Conservation (phyloP, 140 eudicot species). For the Stevia rebaudiana region DNA sequence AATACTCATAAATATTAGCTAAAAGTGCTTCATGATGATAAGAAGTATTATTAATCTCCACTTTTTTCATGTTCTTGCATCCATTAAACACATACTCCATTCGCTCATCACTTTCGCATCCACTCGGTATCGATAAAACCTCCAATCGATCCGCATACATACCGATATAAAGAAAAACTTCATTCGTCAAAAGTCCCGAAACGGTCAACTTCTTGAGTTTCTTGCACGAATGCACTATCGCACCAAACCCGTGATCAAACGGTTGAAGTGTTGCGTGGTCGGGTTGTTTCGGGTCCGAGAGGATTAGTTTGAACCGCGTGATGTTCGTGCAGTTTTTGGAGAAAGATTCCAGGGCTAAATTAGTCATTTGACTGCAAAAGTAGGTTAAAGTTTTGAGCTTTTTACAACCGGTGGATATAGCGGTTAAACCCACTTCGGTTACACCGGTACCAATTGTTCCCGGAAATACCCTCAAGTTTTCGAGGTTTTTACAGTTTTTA, state of each 20-base stretch:
- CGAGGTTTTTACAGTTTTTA: slow-evolving; percentile 58
- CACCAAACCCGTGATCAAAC: slow-evolving; percentile 72
- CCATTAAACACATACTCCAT: slow-evolving; percentile 65
- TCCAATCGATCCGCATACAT: slow-evolving; percentile 69
- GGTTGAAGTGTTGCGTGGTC: slow-evolving; percentile 58
- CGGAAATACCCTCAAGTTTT: slow-evolving; percentile 65
- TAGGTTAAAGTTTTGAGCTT: slow-evolving; percentile 15
- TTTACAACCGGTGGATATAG: slow-evolving; percentile 21
- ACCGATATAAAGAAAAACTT: slow-evolving; percentile 66
- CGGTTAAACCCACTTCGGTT: slow-evolving; percentile 23
- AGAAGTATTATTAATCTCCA: slow-evolving; percentile 44
- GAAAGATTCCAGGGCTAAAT: slow-evolving; percentile 16
- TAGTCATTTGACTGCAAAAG: slow-evolving; percentile 28
- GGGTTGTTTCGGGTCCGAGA: slow-evolving; percentile 43
- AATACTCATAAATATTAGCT: slow-evolving; percentile 4
- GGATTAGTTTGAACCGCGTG: slow-evolving; percentile 48
- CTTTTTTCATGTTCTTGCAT: slow-evolving; percentile 65
- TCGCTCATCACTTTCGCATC: slow-evolving; percentile 64
- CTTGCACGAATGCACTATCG: slow-evolving; percentile 65
- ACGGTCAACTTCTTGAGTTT: slow-evolving; percentile 49
- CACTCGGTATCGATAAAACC: slow-evolving; percentile 53
- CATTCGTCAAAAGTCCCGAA: slow-evolving; percentile 66
- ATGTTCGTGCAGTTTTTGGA: slow-evolving; percentile 54
- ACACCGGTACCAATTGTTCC: slow-evolving; percentile 8
- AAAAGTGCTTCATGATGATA: background rate